Evolutionary conservation across 352 stramenopile species (phyloP).

Genomic region (Halophytophthora batemanensis): DNA sequence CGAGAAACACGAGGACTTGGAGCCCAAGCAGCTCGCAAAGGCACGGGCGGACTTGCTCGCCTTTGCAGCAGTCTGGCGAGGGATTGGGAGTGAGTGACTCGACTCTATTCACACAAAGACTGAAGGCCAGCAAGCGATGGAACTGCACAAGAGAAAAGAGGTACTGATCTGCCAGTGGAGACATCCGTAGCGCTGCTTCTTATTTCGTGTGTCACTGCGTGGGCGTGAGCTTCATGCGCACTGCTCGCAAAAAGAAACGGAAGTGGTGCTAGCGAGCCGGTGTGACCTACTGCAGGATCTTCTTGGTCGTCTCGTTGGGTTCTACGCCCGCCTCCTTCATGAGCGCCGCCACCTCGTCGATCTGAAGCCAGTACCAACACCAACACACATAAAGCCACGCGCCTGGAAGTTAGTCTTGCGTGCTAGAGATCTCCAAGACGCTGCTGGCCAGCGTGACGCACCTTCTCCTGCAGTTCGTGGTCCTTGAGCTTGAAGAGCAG

Average conservation of each 20-base stretch:
- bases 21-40: no score
- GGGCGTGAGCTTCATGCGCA: constrained; percentile 14
- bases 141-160: no score
- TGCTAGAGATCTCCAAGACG: no score
- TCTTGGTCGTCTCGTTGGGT: constrained; percentile 82
- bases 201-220: constrained; percentile 17
- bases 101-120: no score
- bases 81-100: no score
- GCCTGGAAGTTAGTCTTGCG: no score
- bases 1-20: no score
- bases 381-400: not conserved
- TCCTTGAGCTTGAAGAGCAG: constrained; percentile 86
- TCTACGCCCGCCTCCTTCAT: constrained; percentile 79
- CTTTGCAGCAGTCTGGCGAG: no score
- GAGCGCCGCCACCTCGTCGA: constrained; percentile 68
- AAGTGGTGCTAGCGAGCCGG: not conserved
- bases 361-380: constrained; percentile 23
- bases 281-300: constrained; percentile 65
- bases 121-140: no score
- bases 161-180: no score
- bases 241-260: constrained; percentile 9
- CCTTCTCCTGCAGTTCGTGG: constrained; percentile 69
- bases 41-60: no score
- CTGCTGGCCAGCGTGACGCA: constrained; percentile 1
- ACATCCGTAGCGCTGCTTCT: constrained; percentile 17